Conservation (phyloP, 202 grass and related monocot genomes). For the Eragrostis tef region DNA sequence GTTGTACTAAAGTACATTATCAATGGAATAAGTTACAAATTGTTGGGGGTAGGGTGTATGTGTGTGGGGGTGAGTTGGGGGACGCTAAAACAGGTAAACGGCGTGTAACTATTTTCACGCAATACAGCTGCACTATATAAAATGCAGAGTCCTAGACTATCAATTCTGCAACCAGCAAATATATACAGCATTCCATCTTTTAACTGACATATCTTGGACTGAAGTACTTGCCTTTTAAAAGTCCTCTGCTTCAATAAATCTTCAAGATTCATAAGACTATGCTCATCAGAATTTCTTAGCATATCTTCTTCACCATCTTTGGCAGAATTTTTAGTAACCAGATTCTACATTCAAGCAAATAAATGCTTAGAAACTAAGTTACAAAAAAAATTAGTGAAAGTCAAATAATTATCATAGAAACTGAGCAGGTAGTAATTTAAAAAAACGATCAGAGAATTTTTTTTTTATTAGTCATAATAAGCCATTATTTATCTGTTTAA, state of each 20-base stretch:
- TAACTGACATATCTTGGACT: conserved; percentile 8
- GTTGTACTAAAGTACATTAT: neutral
- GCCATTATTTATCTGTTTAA: conserved; percentile 16
- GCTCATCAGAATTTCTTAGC: conserved; percentile 38
- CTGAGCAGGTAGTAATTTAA: neutral
- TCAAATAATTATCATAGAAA: conserved; percentile 9
- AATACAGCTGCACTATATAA: neutral
- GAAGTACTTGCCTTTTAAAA: conserved; percentile 60
- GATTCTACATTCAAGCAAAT: conserved; percentile 34
- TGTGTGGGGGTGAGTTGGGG: too few species aligned
- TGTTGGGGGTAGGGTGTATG: neutral
- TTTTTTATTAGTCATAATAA: neutral
- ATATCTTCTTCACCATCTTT: conserved; percentile 37
- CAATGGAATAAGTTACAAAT: neutral
- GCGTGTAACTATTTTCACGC: neutral
- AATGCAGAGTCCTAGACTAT: conserved; percentile 5
- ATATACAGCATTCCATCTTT: conserved; percentile 19
- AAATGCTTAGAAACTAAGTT: neutral
- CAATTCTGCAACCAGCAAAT: conserved; percentile 21
- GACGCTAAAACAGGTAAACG: neutral
- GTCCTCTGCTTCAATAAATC: conserved; percentile 59
- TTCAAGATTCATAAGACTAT: conserved; percentile 46
- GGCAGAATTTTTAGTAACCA: conserved; percentile 31
- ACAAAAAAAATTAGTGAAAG: neutral
- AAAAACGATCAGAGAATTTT: neutral